Conservation (phyloP, 176 grass and related monocot species). For the Metroxylon sagu region DNA sequence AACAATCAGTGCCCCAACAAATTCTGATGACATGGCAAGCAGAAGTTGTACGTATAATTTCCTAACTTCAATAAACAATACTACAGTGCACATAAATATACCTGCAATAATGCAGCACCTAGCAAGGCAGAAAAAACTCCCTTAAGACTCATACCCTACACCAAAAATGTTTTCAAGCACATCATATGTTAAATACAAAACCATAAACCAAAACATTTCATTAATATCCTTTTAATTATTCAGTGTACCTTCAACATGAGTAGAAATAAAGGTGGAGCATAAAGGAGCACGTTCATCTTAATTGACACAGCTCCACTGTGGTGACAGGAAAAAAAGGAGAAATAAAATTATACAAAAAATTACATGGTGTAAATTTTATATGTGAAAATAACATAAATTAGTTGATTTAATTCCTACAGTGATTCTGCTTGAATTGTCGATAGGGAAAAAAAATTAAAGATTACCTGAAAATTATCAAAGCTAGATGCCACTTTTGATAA, state of each 20-base stretch:
- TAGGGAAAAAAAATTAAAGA: slow-evolving; percentile 6
- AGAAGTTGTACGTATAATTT: neutral
- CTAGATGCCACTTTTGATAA: slow-evolving; percentile 77
- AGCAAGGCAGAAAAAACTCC: slow-evolving; percentile 61
- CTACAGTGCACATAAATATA: neutral
- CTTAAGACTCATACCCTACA: slow-evolving; percentile 69
- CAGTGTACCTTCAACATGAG: slow-evolving; percentile 72
- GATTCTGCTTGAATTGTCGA: neutral
- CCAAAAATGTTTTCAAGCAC: slow-evolving; percentile 9
- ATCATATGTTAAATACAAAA: neutral
- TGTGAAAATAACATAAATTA: neutral
- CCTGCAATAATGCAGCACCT: slow-evolving; percentile 68
- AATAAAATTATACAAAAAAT: slow-evolving; percentile 2
- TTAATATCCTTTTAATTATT: slow-evolving; percentile 9
- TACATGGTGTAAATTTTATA: slow-evolving; percentile 7
- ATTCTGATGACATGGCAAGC: neutral
- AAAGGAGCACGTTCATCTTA: slow-evolving; percentile 99
- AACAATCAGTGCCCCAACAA: neutral
- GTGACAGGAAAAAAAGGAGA: slow-evolving; percentile 13
- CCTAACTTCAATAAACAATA: neutral
- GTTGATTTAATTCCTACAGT: neutral
- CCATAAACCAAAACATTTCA: neutral
- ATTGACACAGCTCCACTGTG: slow-evolving; percentile 75
- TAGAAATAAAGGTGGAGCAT: slow-evolving; percentile 79
- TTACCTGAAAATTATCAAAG: slow-evolving; percentile 89